Percentiles rank a stretch among this genome's conserved stretches.
Evolutionary conservation across 768 basidiomycete species (phyloP).

Genomic region (Chalciporus piperatus): DNA sequence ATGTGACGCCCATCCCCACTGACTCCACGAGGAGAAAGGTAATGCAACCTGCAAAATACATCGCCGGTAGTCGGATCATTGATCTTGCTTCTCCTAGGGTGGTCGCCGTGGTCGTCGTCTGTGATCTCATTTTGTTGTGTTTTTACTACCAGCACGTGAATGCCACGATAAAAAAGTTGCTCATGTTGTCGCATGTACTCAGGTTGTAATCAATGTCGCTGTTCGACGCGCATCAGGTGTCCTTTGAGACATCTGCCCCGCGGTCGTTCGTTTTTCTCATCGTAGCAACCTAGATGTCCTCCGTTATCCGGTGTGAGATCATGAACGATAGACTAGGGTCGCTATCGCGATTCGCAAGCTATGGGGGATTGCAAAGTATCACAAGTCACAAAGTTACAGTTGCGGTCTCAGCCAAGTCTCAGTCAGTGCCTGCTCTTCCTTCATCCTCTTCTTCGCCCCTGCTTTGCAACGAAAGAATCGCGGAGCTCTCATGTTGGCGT

Average conservation of each 20-base stretch:
- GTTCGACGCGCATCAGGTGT: slow-evolving; percentile 83
- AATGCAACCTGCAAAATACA: slow-evolving; percentile 13
- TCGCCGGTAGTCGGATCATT: background rate
- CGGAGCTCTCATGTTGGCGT: slow-evolving; percentile 53
- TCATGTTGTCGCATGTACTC: slow-evolving; percentile 35
- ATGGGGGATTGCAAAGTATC: too few relatives aligned
- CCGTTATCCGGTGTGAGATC: too few relatives aligned
- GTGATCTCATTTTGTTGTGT: slow-evolving; percentile 34
- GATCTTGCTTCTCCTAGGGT: slow-evolving; percentile 52
- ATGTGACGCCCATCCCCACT: slow-evolving; percentile 95
- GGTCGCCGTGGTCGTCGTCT: slow-evolving; percentile 99
- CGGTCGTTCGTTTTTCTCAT: slow-evolving; percentile 49
- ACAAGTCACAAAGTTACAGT: too few relatives aligned
- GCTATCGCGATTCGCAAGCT: too few relatives aligned
- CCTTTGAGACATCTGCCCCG: slow-evolving; percentile 62
- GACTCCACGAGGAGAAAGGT: slow-evolving; percentile 98
- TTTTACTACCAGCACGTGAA: slow-evolving; percentile 10
- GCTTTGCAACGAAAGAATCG: slow-evolving; percentile 12
- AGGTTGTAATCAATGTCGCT: slow-evolving; percentile 58
- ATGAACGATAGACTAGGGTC: too few relatives aligned
- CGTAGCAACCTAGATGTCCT: background rate
- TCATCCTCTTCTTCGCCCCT: background rate
- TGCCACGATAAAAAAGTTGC: slow-evolving; percentile 20
- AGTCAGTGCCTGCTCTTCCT: too few relatives aligned
- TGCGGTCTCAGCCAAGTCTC: too few relatives aligned